Evolutionary conservation across 306 rosid genomes (phyloP).

Genomic region (Lathyrus aphaca): DNA sequence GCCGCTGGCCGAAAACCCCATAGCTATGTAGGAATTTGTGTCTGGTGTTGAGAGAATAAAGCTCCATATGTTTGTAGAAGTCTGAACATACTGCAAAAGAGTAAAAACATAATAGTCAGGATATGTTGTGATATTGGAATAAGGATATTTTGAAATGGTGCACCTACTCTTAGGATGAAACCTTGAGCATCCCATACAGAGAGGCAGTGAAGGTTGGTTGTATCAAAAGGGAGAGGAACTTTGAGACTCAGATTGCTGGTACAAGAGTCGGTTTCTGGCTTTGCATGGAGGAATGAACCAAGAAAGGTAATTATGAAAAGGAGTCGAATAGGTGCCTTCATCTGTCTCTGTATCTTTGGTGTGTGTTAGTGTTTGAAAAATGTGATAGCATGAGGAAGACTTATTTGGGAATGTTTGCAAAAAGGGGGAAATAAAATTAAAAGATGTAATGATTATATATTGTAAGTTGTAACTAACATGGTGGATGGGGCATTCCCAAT

Average conservation of each 20-base stretch:
- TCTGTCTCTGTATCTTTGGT: constrained; percentile 30
- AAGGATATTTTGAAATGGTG: background rate
- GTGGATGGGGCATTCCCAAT: constrained; percentile 40
- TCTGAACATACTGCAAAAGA: constrained; percentile 55
- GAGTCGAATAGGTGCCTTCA: constrained; percentile 42
- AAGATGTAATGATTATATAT: constrained; percentile 43
- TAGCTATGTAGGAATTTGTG: constrained; percentile 63
- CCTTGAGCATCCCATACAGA: constrained; percentile 70
- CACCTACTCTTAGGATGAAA: constrained; percentile 74
- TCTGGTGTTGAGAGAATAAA: constrained; percentile 73
- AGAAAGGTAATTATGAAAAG: constrained; percentile 32
- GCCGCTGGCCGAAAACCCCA: constrained; percentile 70
- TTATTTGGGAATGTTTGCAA: constrained; percentile 20
- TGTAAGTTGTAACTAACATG: constrained; percentile 49
- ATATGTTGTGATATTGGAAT: constrained; percentile 2
- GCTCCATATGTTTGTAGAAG: constrained; percentile 60
- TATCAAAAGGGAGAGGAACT: constrained; percentile 53
- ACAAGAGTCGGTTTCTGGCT: constrained; percentile 64
- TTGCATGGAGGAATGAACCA: constrained; percentile 35
- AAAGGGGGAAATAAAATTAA: constrained; percentile 5
- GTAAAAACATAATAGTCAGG: background rate
- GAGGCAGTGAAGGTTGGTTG: constrained; percentile 60
- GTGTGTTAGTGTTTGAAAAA: constrained; percentile 27
- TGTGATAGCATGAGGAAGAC: constrained; percentile 12
- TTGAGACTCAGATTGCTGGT: constrained; percentile 49